These are phyloP conservation scores for Plicaturopsis crispa DNA, from an alignment of 768 basidiomycete species.

Conservation along the genomic window DNA sequence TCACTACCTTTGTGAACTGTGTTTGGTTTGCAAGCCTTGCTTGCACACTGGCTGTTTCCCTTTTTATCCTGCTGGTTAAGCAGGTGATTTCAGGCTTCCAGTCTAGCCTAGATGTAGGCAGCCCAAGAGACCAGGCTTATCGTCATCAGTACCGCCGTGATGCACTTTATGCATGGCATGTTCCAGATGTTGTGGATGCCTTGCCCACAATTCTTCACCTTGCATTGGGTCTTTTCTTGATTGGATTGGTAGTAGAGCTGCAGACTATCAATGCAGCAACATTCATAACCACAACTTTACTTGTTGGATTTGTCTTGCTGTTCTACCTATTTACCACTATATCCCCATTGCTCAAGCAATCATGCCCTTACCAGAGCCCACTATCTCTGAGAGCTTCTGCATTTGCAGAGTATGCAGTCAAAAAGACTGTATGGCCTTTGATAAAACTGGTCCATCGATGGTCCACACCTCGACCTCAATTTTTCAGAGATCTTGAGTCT, in stretches of 20 bases:
- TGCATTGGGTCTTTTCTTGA: conserved; percentile 16
- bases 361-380: too few species aligned
- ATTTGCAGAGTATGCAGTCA: too few species aligned
- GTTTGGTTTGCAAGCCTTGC: conserved; percentile 12
- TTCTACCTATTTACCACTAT: too few species aligned
- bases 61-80: conserved; percentile 12
- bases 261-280: conserved; percentile 10
- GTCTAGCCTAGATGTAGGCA: conserved; percentile 6
- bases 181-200: conserved; percentile 10
- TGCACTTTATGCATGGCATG: conserved; percentile 14
- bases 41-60: conserved; percentile 12
- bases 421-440: too few species aligned
- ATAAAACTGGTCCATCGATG: too few species aligned
- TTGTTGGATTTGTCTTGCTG: too few species aligned
- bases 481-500: too few species aligned
- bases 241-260: conserved; percentile 14
- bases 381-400: too few species aligned
- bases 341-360: too few species aligned
- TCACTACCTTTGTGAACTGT: conserved; percentile 7
- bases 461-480: too few species aligned
- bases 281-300: too few species aligned
- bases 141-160: conserved; percentile 11
- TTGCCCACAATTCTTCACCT: conserved; percentile 14
- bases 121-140: conserved; percentile 9
- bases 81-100: conserved; percentile 11